Base-by-base conservation (phyloP, 768 basidiomycete genomes). In the Mycena kentingensis region DNA sequence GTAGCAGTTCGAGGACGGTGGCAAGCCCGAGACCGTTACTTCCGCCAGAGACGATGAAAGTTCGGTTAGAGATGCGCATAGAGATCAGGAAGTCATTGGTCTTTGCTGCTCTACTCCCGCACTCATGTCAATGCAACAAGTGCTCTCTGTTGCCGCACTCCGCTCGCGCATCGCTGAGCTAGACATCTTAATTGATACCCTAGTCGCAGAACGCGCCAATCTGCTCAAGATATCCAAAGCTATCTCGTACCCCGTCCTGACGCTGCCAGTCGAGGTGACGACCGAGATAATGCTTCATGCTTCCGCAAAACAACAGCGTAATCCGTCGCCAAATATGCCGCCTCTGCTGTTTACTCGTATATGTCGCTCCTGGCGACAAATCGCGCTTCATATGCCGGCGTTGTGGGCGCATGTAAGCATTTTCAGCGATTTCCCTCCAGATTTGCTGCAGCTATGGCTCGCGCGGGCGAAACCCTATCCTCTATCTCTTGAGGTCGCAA, bases 291-390 rank as follows among this genome's bases (percentile, higher is more conserved):
- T 42, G 12, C 41, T 42, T 12, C 41, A 42, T 25, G 10, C 19
- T 24, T 6, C 10, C 13, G 22, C 12, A n/a, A 22, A 42, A 22
- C 24, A 19, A 42, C 7, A 12, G 19, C 41, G 22, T 13, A 7
- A 12, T 7, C 41, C 41, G n/a, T n/a, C n/a, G 7, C 25, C 21
- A 24, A 42, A 22, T 8, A 19, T 25, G 53, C 31, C 44, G 25
- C 61, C 28, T 3, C 31, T 19, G 13, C 22, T 42, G 19, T 19
- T 52, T 10, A 21, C 35, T 26, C 47, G 36, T 12, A 38, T 49
- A 10, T 49, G 47, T n/a, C 4, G 36, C 15, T 5, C 3, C 19
- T 49, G 47, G 47, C 34, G 47, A 25, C 22, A 24, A 25, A 38
- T 49, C 18, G 47, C 35, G 5, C 16, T 49, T 5, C 24, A 22